phyloP scores from a whole-genome alignment of 192 early-diverging fungal species.

The Umbelopsis ramanniana region DNA sequence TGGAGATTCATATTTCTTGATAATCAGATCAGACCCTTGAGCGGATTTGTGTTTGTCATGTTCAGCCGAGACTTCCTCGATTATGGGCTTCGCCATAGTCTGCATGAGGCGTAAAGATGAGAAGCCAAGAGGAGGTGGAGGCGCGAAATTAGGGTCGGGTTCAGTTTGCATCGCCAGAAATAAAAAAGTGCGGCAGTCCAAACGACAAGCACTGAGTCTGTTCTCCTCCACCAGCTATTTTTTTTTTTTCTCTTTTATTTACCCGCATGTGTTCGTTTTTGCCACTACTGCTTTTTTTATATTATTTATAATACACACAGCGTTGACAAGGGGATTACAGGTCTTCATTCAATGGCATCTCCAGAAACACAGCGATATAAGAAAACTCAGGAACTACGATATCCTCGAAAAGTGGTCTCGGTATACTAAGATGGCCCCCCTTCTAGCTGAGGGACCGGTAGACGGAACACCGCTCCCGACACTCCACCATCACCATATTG shows the following conservation, averaged over 20 bases:
- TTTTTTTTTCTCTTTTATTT: background rate
- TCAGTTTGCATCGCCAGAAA: slow-evolving; percentile 16
- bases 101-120: slow-evolving; percentile 23
- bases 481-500: too few species aligned
- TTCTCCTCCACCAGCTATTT: background rate
- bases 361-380: too few species aligned
- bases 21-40: slow-evolving; percentile 5
- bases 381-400: too few species aligned
- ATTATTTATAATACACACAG: too few species aligned
- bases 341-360: too few species aligned
- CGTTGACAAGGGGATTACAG: too few species aligned
- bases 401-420: too few species aligned
- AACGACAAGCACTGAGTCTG: slow-evolving; percentile 3
- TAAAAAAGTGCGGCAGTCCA: background rate
- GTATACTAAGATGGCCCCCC: too few species aligned
- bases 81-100: slow-evolving; percentile 4
- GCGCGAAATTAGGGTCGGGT: slow-evolving; percentile 19
- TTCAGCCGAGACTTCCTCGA: slow-evolving; percentile 17
- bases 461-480: background rate
- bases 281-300: background rate
- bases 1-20: slow-evolving; percentile 14
- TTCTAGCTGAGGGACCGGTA: background rate
- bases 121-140: slow-evolving; percentile 27
- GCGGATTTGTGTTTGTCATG: slow-evolving; percentile 19
- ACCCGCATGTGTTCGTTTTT: slow-evolving; percentile 5